Conservation (phyloP, 805 yeast species). For the Candida hispaniensis region DNA sequence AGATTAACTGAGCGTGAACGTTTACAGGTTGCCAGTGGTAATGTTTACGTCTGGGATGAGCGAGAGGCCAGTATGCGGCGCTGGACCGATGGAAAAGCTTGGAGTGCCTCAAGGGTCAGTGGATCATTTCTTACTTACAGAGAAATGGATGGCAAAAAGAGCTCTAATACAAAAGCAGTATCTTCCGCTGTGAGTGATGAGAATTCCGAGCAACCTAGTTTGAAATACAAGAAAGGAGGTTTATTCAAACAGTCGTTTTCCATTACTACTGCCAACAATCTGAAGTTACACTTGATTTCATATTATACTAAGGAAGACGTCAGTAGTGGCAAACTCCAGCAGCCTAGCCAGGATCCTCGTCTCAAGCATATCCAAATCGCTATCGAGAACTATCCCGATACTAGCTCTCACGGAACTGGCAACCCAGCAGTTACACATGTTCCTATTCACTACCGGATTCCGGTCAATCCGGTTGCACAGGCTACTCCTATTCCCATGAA, state of each 20-base stretch:
- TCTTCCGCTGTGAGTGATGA: conserved; percentile 1
- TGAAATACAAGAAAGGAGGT: conserved; percentile 40
- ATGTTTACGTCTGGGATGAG: conserved; percentile 65
- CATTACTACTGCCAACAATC: conserved; percentile 41
- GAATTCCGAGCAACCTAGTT: conserved; percentile 26
- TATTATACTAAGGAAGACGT: conserved; percentile 34
- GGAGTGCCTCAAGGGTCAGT: conserved; percentile 63
- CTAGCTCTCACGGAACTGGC: conserved; percentile 21
- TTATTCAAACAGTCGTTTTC: conserved; percentile 56
- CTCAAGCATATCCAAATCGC: conserved; percentile 31
- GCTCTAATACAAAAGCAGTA: conserved; percentile 2
- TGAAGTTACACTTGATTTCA: conserved; percentile 51
- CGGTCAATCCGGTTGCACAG: too few species aligned
- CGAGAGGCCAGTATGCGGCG: conserved; percentile 58
- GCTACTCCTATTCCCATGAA: too few species aligned
- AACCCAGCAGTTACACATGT: conserved; percentile 2
- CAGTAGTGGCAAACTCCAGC: conserved; percentile 27
- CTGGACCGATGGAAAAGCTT: conserved; percentile 68
- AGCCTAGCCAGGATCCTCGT: conserved; percentile 39
- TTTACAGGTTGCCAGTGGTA: conserved; percentile 42
- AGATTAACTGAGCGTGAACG: conserved; percentile 50
- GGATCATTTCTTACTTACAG: conserved; percentile 53
- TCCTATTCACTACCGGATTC: too few species aligned
- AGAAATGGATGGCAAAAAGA: conserved; percentile 40
- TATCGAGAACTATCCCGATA: conserved; percentile 32